Base-by-base conservation (phyloP, 176 grass and related monocot genomes). In the Saccharum officinarum region DNA sequence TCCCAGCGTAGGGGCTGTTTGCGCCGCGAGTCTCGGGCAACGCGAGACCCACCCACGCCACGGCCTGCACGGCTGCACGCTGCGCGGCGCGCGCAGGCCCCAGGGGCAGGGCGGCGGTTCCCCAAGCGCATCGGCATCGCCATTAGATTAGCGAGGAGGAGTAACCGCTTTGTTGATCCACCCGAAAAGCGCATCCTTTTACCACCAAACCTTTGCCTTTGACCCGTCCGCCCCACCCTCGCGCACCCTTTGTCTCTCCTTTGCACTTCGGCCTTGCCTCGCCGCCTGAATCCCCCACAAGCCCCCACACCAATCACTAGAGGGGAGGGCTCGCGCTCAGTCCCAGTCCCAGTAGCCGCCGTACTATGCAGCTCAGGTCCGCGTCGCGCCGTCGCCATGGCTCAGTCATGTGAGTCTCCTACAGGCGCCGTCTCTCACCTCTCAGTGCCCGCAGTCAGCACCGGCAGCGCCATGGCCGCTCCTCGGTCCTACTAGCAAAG, bases 131-230 rank as follows among this genome's bases (percentile, higher is more conserved):
- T 4, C 34, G 4, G 3, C 17, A 73, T 22, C 54, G 44, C 44
- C 44, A 50, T 69, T 42, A 73, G 71, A 55, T 84, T 84, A 67
- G 72, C 16, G 61, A 67, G 8, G 33, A 8, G 59, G 57, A 81
- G 26, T 76, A 89, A 77, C 79, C 57, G 77, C 79, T 64, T 66
- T 71, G 88, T 90, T 78, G 75, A 78, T 73, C 64, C 83, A 60
- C 85, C 81, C 81, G n/a, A 64, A 79, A 54, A 65, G 34, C 83
- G 17, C 75, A 75, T 45, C 69, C 62, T 89, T 92, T 83, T 67
- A 86, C 83, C 65, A 68, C 73, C 80, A 57, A 79, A 68, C 67
- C 87, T 87, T 73, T 86, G 15, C 47, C 88, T 91, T 96, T 91
- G 86, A 93, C 91, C 88, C 86, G 79, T 55, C 52, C 50, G 50